These are phyloP conservation scores for Verticillium tricorpus DNA, from an alignment of 2,329 filamentous ascomycete species.

Conservation along the genomic window DNA sequence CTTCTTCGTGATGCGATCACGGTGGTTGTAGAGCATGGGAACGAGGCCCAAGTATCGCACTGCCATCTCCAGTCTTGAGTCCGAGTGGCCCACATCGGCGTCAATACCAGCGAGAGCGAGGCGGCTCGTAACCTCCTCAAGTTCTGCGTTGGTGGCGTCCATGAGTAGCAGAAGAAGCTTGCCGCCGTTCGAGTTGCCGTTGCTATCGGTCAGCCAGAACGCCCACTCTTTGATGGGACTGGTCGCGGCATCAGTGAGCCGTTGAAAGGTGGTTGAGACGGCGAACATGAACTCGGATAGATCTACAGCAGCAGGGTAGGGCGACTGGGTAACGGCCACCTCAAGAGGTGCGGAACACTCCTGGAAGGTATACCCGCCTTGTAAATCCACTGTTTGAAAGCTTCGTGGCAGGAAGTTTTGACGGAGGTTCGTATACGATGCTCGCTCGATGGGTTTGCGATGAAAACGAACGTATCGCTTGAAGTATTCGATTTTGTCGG, in stretches of 20 bases:
- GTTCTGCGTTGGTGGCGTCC: conserved; percentile 46
- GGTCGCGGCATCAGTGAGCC: conserved; percentile 46
- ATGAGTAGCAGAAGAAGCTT: conserved; percentile 51
- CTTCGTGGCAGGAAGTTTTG: conserved; percentile 41
- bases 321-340: conserved; percentile 46
- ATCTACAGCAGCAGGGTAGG: conserved; percentile 45
- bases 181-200: conserved; percentile 50
- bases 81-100: conserved; percentile 51
- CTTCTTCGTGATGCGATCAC: conserved; percentile 41
- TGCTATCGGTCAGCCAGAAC: conserved; percentile 55
- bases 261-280: conserved; percentile 53
- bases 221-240: conserved; percentile 54
- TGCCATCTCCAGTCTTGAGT: conserved; percentile 51
- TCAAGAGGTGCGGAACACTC: conserved; percentile 45
- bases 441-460: conserved; percentile 43
- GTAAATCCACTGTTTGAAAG: conserved; percentile 44
- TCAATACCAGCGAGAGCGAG: conserved; percentile 48
- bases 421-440: conserved; percentile 45
- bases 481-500: conserved; percentile 49
- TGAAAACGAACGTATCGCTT: conserved; percentile 51
- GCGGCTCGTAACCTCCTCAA: conserved; percentile 42
- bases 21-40: conserved; percentile 49
- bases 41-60: conserved; percentile 53
- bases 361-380: conserved; percentile 33
- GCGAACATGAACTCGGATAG: conserved; percentile 55